Conservation (phyloP, 2,329 filamentous ascomycete species). For the Xylaria digitata region DNA sequence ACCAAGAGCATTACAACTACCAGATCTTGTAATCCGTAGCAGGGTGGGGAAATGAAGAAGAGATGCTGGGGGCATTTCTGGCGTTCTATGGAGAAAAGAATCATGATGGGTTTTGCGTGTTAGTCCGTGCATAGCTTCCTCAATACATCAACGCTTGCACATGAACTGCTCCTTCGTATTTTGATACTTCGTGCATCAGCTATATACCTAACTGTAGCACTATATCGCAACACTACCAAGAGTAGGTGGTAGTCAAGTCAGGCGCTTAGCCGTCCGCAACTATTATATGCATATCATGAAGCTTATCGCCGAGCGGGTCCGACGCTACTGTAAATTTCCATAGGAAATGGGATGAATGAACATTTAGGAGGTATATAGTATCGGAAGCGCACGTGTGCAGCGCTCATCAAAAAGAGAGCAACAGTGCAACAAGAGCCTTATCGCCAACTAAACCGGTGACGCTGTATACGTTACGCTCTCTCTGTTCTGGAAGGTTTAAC, state of each 20-base stretch:
- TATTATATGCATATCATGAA: neutral
- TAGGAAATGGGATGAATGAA: too few species aligned
- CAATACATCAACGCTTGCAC: conserved; percentile 13
- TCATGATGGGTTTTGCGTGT: neutral
- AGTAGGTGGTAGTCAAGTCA: neutral
- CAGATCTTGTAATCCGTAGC: conserved; percentile 48
- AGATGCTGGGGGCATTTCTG: neutral
- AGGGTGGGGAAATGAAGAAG: neutral
- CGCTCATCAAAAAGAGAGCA: too few species aligned
- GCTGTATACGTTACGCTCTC: too few species aligned
- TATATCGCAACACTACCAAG: neutral
- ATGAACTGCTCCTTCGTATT: neutral
- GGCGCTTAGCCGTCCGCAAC: neutral
- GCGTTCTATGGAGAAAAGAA: conserved; percentile 10
- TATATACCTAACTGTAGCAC: neutral
- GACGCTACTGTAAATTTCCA: too few species aligned
- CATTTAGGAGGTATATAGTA: too few species aligned
- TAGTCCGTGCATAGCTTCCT: conserved; percentile 15
- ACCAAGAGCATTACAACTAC: conserved; percentile 73
- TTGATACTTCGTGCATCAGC: neutral
- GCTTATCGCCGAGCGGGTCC: too few species aligned
- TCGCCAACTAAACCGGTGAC: too few species aligned
- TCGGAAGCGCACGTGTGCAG: too few species aligned
- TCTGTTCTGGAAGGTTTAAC: too few species aligned
- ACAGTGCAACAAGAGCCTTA: too few species aligned